These are phyloP conservation scores for Parachaetomium inaequale DNA, from an alignment of 495 filamentous ascomycete species.

Conservation along the genomic window DNA sequence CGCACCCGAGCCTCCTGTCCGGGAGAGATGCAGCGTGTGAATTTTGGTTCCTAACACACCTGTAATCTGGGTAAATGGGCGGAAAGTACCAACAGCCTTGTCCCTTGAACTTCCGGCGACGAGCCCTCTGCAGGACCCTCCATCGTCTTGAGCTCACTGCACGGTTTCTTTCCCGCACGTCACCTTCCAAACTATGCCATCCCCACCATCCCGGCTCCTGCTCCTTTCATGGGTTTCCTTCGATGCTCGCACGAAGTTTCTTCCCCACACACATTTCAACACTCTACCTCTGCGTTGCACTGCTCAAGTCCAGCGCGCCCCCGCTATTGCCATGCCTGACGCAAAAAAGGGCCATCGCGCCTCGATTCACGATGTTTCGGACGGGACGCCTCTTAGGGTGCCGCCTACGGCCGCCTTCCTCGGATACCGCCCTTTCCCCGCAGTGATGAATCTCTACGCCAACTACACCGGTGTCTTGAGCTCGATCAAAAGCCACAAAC, in stretches of 20 bases:
- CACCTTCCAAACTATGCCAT: too few relatives aligned
- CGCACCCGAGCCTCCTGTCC: too few relatives aligned
- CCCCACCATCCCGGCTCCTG: not conserved
- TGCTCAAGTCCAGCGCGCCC: not conserved
- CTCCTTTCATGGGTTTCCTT: not conserved
- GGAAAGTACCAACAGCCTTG: too few relatives aligned
- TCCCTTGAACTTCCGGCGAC: too few relatives aligned
- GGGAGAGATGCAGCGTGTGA: too few relatives aligned
- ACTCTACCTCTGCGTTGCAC: not conserved
- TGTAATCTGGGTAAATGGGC: too few relatives aligned
- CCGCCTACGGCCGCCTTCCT: not conserved
- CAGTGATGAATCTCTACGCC: constrained; percentile 17
- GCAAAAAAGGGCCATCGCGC: not conserved
- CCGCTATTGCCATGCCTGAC: not conserved
- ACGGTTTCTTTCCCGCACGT: too few relatives aligned
- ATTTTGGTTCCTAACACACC: too few relatives aligned
- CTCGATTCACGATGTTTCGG: not conserved
- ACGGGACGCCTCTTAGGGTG: not conserved
- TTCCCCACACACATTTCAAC: not conserved
- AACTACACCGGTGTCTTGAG: constrained; percentile 4
- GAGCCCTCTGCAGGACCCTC: too few relatives aligned
- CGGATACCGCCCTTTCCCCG: constrained; percentile 16
- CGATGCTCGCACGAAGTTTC: not conserved
- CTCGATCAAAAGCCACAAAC: constrained; percentile 13
- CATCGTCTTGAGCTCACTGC: too few relatives aligned